Evolutionary conservation across 2,329 filamentous ascomycete species (phyloP).

Genomic region (Berkeleyomyces basicola): DNA sequence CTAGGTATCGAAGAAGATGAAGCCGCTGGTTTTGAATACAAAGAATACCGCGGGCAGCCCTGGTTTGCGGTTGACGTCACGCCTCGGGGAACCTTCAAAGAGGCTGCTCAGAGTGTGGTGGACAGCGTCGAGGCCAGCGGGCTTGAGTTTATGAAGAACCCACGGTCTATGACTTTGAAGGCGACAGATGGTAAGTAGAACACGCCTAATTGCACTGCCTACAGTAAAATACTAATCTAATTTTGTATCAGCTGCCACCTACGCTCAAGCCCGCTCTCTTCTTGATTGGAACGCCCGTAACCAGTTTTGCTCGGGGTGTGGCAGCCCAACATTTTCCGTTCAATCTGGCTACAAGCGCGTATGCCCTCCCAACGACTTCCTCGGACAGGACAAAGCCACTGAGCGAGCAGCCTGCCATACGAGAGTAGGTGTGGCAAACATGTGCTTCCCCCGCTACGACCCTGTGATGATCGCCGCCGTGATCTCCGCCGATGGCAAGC

Average conservation of each 20-base stretch:
- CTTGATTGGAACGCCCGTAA: slow-evolving; percentile 92
- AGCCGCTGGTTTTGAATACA: slow-evolving; percentile 37
- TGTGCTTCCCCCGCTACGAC: slow-evolving; percentile 82
- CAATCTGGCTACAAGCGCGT: slow-evolving; percentile 68
- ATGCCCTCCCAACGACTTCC: slow-evolving; percentile 54
- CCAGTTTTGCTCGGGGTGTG: slow-evolving; percentile 81
- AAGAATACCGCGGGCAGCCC: slow-evolving; percentile 60
- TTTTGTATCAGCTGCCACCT: slow-evolving; percentile 54
- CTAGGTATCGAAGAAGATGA: slow-evolving; percentile 59
- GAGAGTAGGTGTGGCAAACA: slow-evolving; percentile 71
- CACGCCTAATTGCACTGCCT: background rate
- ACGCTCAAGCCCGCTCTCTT: slow-evolving; percentile 72
- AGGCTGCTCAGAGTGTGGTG: slow-evolving; percentile 38
- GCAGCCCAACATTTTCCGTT: slow-evolving; percentile 60
- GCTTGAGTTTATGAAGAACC: slow-evolving; percentile 13
- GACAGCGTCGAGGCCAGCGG: slow-evolving; percentile 12
- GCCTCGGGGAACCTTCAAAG: slow-evolving; percentile 45
- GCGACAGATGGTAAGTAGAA: slow-evolving; percentile 11
- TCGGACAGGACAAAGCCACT: slow-evolving; percentile 26
- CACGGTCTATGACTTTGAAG: slow-evolving; percentile 36
- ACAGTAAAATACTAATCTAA: background rate
- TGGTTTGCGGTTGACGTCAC: slow-evolving; percentile 87
- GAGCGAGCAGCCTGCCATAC: slow-evolving; percentile 60
- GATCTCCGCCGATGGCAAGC: slow-evolving; percentile 60
- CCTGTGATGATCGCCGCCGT: slow-evolving; percentile 93